phyloP scores from a whole-genome alignment of 2,329 filamentous ascomycete genomes.

The Beauveria sp. region DNA sequence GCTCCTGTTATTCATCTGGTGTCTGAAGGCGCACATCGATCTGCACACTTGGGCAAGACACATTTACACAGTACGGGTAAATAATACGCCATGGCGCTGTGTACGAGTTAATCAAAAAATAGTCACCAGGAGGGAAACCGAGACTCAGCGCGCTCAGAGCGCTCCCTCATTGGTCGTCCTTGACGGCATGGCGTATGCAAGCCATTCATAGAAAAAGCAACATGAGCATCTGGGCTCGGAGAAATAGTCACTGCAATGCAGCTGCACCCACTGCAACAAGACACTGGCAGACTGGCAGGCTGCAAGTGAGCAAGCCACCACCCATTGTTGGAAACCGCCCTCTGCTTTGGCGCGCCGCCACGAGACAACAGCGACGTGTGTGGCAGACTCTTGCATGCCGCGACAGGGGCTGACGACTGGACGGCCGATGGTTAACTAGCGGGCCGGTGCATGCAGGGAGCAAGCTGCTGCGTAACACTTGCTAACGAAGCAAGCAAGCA shows the following conservation, averaged over 20 bases:
- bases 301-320: slow-evolving; percentile 3
- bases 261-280: background rate
- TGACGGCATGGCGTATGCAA: too few relatives aligned
- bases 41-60: background rate
- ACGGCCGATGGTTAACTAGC: background rate
- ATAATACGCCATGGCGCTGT: too few relatives aligned
- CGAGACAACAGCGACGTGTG: background rate
- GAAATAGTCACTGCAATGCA: background rate
- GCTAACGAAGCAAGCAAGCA: background rate
- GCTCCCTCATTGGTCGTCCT: too few relatives aligned
- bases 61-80: background rate
- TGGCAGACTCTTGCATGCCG: background rate
- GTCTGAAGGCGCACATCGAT: background rate
- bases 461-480: background rate
- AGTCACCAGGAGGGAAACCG: too few relatives aligned
- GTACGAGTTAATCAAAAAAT: too few relatives aligned
- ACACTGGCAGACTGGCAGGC: background rate
- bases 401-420: background rate
- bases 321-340: background rate
- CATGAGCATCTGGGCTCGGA: too few relatives aligned
- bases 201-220: too few relatives aligned
- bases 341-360: background rate
- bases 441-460: background rate
- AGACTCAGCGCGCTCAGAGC: too few relatives aligned
- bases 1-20: background rate